These are phyloP conservation scores for Ascochyta pisi DNA, from an alignment of 2,329 filamentous ascomycete species.

Conservation along the genomic window DNA sequence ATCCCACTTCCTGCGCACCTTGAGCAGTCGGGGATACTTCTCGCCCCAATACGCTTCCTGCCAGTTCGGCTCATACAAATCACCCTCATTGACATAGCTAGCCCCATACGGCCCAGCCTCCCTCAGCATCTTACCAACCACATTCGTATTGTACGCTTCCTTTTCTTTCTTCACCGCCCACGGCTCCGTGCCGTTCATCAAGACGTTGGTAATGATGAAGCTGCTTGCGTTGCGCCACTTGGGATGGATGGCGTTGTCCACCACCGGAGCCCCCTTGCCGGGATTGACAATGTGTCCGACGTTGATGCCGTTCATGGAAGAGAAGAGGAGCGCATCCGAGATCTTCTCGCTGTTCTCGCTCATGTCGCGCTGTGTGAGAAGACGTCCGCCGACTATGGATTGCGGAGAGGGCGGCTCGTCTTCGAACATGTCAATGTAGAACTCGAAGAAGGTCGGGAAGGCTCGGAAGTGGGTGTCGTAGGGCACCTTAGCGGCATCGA, in stretches of 20 bases:
- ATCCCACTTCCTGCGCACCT: conserved; percentile 44
- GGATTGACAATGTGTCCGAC: conserved; percentile 47
- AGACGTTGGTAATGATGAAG: conserved; percentile 45
- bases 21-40: conserved; percentile 43
- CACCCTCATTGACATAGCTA: conserved; percentile 48
- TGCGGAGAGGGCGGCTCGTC: conserved; percentile 41
- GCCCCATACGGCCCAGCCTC: conserved; percentile 41
- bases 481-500: conserved; percentile 41
- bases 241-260: conserved; percentile 45
- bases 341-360: conserved; percentile 30
- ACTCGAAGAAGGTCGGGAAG: conserved; percentile 46
- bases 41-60: conserved; percentile 45
- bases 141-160: conserved; percentile 39
- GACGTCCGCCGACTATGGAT: conserved; percentile 42
- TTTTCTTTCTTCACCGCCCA: conserved; percentile 40
- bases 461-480: conserved; percentile 38
- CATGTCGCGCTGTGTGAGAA: conserved; percentile 43
- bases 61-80: conserved; percentile 47
- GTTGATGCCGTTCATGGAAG: conserved; percentile 33
- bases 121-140: conserved; percentile 39
- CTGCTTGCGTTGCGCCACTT: conserved; percentile 46
- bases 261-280: conserved; percentile 33
- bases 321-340: conserved; percentile 35
- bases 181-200: conserved; percentile 38
- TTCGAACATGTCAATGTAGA: conserved; percentile 48